These are phyloP conservation scores for Podaxis sp. DNA, from an alignment of 768 basidiomycete species.

Conservation along the genomic window DNA sequence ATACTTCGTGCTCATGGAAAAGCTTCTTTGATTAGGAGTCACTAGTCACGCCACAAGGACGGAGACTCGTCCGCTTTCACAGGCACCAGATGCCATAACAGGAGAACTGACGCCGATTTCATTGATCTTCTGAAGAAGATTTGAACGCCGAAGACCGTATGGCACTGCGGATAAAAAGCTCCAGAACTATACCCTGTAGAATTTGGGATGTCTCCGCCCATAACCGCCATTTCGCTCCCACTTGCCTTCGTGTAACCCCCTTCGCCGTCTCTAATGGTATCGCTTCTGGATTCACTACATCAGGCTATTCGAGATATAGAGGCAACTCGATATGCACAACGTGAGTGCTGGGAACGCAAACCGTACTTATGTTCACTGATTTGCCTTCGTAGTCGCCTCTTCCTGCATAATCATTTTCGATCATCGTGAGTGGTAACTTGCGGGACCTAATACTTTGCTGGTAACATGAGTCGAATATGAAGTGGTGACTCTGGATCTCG, in stretches of 20 bases:
- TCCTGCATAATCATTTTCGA: constrained; percentile 53
- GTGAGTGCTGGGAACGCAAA: constrained; percentile 26
- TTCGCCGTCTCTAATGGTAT: background rate
- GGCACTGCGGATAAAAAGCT: background rate
- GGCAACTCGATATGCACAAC: constrained; percentile 40
- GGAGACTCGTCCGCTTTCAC: background rate
- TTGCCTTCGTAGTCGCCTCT: constrained; percentile 40
- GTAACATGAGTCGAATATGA: background rate
- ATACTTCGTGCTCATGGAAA: background rate
- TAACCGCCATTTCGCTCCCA: background rate
- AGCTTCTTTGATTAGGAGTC: constrained; percentile 1
- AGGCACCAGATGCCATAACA: background rate
- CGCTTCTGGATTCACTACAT: constrained; percentile 14
- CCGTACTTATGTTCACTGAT: background rate
- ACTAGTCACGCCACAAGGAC: background rate
- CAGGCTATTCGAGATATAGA: constrained; percentile 35
- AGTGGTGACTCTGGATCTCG: constrained; percentile 53
- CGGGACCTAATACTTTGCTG: background rate
- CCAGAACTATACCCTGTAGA: background rate
- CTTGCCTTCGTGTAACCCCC: background rate
- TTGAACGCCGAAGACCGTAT: background rate
- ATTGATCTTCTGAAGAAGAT: background rate
- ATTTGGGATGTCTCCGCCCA: background rate
- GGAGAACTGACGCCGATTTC: background rate
- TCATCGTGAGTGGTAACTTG: constrained; percentile 37